Base-by-base conservation (phyloP, 352 stramenopile species). In the Globisporangium camurandrum region DNA sequence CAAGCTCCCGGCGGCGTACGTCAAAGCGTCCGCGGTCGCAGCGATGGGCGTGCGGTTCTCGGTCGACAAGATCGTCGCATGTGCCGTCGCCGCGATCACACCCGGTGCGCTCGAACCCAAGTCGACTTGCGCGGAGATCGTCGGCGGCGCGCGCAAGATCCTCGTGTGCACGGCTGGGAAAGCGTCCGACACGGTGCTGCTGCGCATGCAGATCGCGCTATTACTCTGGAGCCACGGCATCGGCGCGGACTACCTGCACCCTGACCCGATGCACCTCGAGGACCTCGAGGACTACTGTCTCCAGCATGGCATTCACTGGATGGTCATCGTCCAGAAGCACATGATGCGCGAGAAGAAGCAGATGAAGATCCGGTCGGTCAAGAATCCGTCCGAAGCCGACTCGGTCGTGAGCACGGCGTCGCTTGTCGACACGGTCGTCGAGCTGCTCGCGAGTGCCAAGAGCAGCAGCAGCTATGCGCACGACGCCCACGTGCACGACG, bases 261-360 rank as follows among this genome's bases (percentile, higher is more conserved):
- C 84, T 14, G 84, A 94, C 22, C 66, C 69, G 17, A 54, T 89
- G 47, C 76, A 90, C 26, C 53, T 92, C 4, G 80, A 93, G 59
- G 79, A 93, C 47, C 47, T 94, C 9, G 84, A 94, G 53, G 79
- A 88, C 30, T 89, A 91, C 37, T 93, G 81, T 40, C 66, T 75
- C 2, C 75, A 86, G 47, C 72, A 88, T 38, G 72, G 69, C 30
- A 79, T 89, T 14, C 67, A 81, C 36, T 91, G 74, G 66, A 94
- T 94, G 81, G 68, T 94, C 11, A 84, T 94, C 39, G 78, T 94
- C 8, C 80, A 88, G 55, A 89, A 83, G 27, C 81, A 93, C 54
- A 58, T 90, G 66, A 82, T 91, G 56, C 61, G 63, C 39, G 81
- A 92, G 39, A 94, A 92, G 64, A 82, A 90, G 36, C 79, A 89